Conservation (phyloP, 1,139 yeast species). For the Schwanniomyces etchellsii region DNA sequence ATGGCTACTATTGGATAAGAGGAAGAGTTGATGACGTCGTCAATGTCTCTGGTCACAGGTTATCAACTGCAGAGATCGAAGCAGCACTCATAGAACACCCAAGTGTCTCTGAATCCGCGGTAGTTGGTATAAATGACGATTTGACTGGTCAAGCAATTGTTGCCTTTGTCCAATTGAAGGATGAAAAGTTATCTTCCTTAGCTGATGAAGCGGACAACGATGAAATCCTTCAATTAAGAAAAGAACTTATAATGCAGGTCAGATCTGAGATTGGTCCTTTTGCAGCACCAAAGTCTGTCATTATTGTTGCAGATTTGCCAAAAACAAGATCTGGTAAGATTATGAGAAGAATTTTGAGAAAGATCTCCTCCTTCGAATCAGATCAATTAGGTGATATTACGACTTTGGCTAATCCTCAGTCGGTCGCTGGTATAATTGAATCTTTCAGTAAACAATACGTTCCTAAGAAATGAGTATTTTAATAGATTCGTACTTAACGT, state of each 20-base stretch:
- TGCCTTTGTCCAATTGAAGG: constrained; percentile 87
- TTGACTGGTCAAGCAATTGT: constrained; percentile 96
- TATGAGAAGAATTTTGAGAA: constrained; percentile 96
- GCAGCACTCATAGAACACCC: constrained; percentile 80
- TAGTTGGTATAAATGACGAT: constrained; percentile 91
- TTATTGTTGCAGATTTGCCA: constrained; percentile 87
- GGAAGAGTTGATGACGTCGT: constrained; percentile 99
- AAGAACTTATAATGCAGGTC: constrained; percentile 79
- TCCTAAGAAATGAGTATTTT: constrained; percentile 35
- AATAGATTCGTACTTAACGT: background rate
- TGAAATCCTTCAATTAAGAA: constrained; percentile 59
- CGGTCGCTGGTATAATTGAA: constrained; percentile 70
- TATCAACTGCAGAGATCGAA: constrained; percentile 96
- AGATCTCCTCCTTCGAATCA: constrained; percentile 82
- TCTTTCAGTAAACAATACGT: constrained; percentile 43
- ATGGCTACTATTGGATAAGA: constrained; percentile 96
- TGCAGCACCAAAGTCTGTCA: constrained; percentile 93
- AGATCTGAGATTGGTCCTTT: constrained; percentile 96
- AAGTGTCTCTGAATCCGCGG: constrained; percentile 88
- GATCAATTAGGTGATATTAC: constrained; percentile 92
- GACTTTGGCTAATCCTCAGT: constrained; percentile 83
- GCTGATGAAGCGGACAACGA: constrained; percentile 43
- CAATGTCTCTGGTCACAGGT: constrained; percentile 94
- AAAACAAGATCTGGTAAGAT: constrained; percentile 98
- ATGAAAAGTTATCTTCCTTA: constrained; percentile 35